phyloP scores from a whole-genome alignment of 2,329 filamentous ascomycete species.

The Cladosporium sp. region DNA sequence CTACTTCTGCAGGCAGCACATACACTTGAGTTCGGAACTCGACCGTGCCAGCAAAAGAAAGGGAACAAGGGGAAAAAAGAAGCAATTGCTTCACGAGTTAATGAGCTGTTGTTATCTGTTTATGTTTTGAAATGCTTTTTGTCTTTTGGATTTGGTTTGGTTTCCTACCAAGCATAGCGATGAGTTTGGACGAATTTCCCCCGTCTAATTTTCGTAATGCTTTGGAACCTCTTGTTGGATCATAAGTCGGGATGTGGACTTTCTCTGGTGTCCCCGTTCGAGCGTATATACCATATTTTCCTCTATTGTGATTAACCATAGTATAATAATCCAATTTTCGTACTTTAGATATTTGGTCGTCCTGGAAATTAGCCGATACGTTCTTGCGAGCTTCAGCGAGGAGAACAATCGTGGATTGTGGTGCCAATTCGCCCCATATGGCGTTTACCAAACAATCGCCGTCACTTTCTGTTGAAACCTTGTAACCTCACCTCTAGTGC shows the following conservation, averaged over 20 bases:
- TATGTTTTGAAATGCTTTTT: not conserved
- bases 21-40: slow-evolving; percentile 29
- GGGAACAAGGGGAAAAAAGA: not conserved
- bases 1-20: slow-evolving; percentile 36
- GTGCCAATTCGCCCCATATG: too few species aligned
- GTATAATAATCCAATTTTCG: not conserved
- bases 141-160: not conserved
- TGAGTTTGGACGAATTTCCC: not conserved
- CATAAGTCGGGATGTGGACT: not conserved
- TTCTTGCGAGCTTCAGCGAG: too few species aligned
- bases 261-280: not conserved
- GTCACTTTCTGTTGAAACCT: too few species aligned
- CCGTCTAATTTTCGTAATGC: slow-evolving; percentile 4
- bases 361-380: too few species aligned
- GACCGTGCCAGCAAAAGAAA: not conserved
- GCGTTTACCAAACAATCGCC: too few species aligned
- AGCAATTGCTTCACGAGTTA: not conserved
- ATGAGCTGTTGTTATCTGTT: not conserved
- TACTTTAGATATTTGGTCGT: too few species aligned
- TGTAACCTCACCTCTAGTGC: too few species aligned
- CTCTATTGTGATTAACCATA: not conserved
- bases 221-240: slow-evolving; percentile 2
- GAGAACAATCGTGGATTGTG: too few species aligned
- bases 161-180: slow-evolving; percentile 11
- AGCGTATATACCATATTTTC: slow-evolving; percentile 11